Evolutionary conservation across 495 filamentous ascomycete species (phyloP).

Genomic region (Tuber borchii): DNA sequence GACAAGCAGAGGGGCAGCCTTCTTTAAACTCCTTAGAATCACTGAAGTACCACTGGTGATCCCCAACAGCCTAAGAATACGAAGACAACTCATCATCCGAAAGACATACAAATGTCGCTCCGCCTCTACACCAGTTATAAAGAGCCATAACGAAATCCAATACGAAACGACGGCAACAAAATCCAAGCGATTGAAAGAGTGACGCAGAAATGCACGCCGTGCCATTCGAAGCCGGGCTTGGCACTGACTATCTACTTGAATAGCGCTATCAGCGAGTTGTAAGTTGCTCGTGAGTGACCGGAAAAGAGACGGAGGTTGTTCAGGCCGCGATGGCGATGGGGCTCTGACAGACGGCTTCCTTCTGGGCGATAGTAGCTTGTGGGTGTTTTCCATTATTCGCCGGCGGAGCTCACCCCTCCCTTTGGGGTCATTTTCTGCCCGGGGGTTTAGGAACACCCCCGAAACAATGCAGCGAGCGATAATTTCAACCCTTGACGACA

Average conservation of each 20-base stretch:
- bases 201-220: conserved; percentile 83
- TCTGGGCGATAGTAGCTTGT: conserved; percentile 69
- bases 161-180: conserved; percentile 94
- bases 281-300: conserved; percentile 68
- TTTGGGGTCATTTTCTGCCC: conserved; percentile 76
- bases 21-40: conserved; percentile 90
- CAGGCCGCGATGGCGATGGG: conserved; percentile 36
- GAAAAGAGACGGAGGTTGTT: conserved; percentile 64
- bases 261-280: conserved; percentile 45
- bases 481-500: conserved; percentile 55
- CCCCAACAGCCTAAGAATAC: conserved; percentile 79
- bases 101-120: conserved; percentile 76
- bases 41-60: conserved; percentile 89
- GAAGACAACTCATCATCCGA: conserved; percentile 88
- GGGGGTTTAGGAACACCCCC: conserved; percentile 73
- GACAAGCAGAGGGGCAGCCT: conserved; percentile 85
- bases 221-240: conserved; percentile 79
- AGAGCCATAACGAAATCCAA: conserved; percentile 79
- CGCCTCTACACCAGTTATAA: conserved; percentile 59
- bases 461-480: conserved; percentile 79
- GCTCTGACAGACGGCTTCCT: conserved; percentile 51
- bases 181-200: conserved; percentile 91
- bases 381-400: conserved; percentile 66
- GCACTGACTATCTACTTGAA: conserved; percentile 62
- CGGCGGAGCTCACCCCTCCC: conserved; percentile 62